A percentile compares a stretch with the other conserved stretches of the same genome.
phyloP scores from a whole-genome alignment of 2,329 filamentous ascomycete genomes.

The Claviceps sp. region DNA sequence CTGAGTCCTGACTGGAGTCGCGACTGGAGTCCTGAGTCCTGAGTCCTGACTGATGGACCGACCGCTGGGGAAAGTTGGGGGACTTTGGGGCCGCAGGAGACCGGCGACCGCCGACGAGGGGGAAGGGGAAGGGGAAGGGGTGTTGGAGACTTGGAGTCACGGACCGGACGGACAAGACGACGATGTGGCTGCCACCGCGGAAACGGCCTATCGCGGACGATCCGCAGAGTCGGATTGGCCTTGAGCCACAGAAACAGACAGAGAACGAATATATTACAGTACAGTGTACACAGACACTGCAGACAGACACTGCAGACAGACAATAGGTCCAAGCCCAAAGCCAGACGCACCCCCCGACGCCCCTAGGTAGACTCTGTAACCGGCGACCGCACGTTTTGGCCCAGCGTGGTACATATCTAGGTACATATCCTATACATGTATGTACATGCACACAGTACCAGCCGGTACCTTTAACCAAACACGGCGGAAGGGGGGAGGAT shows the following conservation, averaged over 20 bases:
- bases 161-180: not conserved
- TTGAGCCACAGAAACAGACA: not conserved
- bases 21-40: not conserved
- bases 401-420: too few species aligned
- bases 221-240: conserved; percentile 5
- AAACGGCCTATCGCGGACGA: not conserved
- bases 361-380: not conserved
- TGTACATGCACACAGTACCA: not conserved
- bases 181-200: not conserved
- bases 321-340: not conserved
- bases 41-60: not conserved
- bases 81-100: not conserved
- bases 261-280: not conserved
- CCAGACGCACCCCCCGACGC: not conserved
- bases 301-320: too few species aligned
- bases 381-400: too few species aligned
- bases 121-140: not conserved
- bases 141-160: not conserved
- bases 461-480: not conserved
- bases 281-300: not conserved
- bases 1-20: not conserved
- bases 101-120: not conserved
- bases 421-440: too few species aligned
- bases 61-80: not conserved
- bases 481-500: not conserved